Percentiles rank a stretch among this genome's conserved stretches.
phyloP scores from a whole-genome alignment of 139 green algal species.

The Eudorina sp. region DNA sequence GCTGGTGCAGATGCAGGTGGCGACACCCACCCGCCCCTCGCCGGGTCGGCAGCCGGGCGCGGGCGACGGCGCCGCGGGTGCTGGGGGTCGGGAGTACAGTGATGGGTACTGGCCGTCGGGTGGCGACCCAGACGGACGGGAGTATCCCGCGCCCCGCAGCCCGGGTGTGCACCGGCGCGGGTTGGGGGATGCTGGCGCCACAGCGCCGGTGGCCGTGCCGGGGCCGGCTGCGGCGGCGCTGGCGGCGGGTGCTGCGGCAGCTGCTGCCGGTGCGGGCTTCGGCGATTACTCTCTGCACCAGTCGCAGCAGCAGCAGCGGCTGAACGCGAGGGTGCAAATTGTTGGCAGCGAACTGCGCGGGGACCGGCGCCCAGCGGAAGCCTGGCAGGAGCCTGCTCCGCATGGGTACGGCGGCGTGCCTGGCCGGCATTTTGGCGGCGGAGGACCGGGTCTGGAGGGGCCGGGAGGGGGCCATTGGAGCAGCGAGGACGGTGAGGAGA shows the following conservation, averaged over 20 bases:
- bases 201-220: background rate
- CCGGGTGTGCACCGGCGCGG: too few relatives aligned
- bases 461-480: background rate
- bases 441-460: background rate
- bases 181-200: too few relatives aligned
- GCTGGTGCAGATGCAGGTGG: background rate
- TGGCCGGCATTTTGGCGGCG: background rate
- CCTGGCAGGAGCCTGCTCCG: background rate
- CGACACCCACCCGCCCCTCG: background rate
- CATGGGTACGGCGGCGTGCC: background rate
- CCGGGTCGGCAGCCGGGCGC: too few relatives aligned
- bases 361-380: background rate
- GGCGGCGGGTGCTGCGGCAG: background rate
- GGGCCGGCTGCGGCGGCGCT: background rate
- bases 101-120: too few relatives aligned
- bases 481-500: background rate
- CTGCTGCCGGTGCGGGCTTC: too few relatives aligned
- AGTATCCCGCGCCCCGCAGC: too few relatives aligned
- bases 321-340: constrained; percentile 7
- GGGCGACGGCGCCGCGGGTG: too few relatives aligned
- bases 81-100: too few relatives aligned
- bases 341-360: background rate
- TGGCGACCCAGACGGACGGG: too few relatives aligned
- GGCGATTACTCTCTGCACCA: background rate
- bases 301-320: background rate